Conservation (phyloP, 257 asterid genomes). For the Asclepias syriaca region DNA sequence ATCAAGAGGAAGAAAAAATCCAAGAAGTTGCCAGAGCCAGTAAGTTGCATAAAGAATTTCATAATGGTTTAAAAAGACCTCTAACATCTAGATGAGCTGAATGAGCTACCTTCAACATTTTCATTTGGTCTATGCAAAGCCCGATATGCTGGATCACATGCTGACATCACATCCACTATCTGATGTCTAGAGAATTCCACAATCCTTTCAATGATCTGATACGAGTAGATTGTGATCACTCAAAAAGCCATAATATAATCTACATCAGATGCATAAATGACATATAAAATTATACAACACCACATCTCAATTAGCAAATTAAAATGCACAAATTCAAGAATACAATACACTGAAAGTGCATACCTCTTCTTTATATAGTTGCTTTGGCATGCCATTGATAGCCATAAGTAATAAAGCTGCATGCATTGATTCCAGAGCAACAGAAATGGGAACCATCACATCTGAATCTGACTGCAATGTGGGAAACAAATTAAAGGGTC, state of each 20-base stretch:
- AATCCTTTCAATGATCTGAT: constrained; percentile 90
- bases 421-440: constrained; percentile 89
- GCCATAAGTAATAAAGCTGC: constrained; percentile 91
- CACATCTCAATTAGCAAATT: constrained; percentile 1
- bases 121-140: constrained; percentile 83
- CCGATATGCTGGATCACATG: constrained; percentile 89
- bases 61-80: background rate
- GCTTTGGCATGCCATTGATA: constrained; percentile 84
- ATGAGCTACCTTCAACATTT: constrained; percentile 62
- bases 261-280: background rate
- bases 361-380: constrained; percentile 93
- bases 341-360: constrained; percentile 9
- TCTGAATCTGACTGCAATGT: constrained; percentile 78
- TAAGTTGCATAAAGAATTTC: background rate
- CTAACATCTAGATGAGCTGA: constrained; percentile 12
- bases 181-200: constrained; percentile 95
- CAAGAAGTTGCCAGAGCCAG: background rate
- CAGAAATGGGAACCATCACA: constrained; percentile 59
- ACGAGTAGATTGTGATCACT: constrained; percentile 29
- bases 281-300: constrained; percentile 5
- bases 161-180: constrained; percentile 76
- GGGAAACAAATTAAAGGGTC: background rate
- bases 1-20: background rate
- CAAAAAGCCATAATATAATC: constrained; percentile 11
- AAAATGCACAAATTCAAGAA: background rate